These are phyloP conservation scores for Pseudogymnoascus sp. DNA, from an alignment of 2,329 filamentous ascomycete genomes.

Conservation along the genomic window DNA sequence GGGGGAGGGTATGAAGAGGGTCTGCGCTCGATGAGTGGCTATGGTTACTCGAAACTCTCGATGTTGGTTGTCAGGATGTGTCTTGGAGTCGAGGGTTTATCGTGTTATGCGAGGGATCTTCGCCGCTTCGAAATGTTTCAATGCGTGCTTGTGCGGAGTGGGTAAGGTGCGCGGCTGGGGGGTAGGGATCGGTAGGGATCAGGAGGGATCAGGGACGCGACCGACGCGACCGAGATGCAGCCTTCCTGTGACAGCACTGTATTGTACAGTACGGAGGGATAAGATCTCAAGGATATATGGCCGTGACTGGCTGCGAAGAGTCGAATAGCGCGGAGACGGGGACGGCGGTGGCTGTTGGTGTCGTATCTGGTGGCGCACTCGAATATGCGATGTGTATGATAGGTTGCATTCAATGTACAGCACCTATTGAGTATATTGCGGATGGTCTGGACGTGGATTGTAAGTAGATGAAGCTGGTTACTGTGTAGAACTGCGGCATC, in stretches of 20 bases:
- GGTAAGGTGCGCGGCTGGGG: not conserved
- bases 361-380: not conserved
- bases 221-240: not conserved
- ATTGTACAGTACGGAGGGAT: not conserved
- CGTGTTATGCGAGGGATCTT: constrained; percentile 1
- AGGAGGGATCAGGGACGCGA: not conserved
- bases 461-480: not conserved
- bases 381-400: not conserved
- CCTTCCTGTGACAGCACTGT: constrained; percentile 1
- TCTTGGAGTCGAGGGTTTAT: not conserved
- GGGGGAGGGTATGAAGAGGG: not conserved
- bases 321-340: not conserved
- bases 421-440: not conserved
- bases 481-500: not conserved
- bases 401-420: not conserved
- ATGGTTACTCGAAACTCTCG: constrained; percentile 2
- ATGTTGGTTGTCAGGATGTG: constrained; percentile 1
- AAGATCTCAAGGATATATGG: not conserved
- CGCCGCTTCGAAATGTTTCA: constrained; percentile 1
- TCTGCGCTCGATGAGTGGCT: constrained; percentile 1
- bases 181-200: not conserved
- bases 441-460: not conserved
- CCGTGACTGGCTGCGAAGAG: not conserved
- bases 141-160: not conserved
- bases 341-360: not conserved